A percentile compares a stretch with the other conserved stretches of the same genome.
Evolutionary conservation across 2,329 filamentous ascomycete species (phyloP).

Genomic region (Ophiostoma triangulosporum): DNA sequence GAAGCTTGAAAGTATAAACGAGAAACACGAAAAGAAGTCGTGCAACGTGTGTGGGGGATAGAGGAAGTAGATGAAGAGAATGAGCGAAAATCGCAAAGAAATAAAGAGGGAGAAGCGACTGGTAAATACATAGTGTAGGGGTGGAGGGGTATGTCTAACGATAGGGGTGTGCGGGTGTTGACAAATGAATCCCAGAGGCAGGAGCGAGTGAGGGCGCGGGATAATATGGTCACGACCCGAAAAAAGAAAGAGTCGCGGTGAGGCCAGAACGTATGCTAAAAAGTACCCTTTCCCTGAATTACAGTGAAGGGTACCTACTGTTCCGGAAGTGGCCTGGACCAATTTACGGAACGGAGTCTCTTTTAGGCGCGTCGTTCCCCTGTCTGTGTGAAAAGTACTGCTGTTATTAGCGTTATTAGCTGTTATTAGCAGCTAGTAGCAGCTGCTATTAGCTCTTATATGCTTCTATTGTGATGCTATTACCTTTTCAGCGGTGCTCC

Average conservation of each 20-base stretch:
- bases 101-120: slow-evolving; percentile 11
- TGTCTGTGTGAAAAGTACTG: too few species aligned
- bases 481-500: too few species aligned
- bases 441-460: too few species aligned
- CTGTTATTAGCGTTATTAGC: too few species aligned
- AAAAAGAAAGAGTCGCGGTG: slow-evolving; percentile 15
- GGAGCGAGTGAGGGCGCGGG: slow-evolving; percentile 13
- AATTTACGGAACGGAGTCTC: too few species aligned
- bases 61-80: slow-evolving; percentile 17
- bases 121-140: background rate
- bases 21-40: slow-evolving; percentile 4
- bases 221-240: slow-evolving; percentile 12
- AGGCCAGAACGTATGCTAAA: slow-evolving; percentile 8
- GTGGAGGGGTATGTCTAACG: background rate
- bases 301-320: too few species aligned
- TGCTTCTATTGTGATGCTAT: too few species aligned
- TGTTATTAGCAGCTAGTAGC: too few species aligned
- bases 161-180: slow-evolving; percentile 4
- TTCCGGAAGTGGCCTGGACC: too few species aligned
- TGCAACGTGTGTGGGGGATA: slow-evolving; percentile 14
- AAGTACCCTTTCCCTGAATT: slow-evolving; percentile 3
- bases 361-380: too few species aligned
- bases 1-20: background rate
- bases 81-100: slow-evolving; percentile 10
- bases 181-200: slow-evolving; percentile 1